Conservation (phyloP, 2,329 filamentous ascomycete genomes). For the Sarocladiaceae sp. region DNA sequence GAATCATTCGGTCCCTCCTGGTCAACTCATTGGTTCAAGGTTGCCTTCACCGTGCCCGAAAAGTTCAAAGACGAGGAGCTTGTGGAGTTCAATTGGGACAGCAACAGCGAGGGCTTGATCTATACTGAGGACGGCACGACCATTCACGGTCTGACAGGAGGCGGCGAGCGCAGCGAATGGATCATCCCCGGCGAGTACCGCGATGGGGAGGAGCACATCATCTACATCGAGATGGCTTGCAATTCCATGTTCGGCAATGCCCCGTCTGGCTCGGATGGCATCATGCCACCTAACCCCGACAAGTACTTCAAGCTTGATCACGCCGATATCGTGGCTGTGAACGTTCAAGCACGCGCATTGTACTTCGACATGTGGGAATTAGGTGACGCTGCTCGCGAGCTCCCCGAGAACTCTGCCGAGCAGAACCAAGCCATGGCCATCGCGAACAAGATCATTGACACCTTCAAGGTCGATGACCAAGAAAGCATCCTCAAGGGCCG, state of each 20-base stretch:
- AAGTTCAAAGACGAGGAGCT: conserved; percentile 68
- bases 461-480: conserved; percentile 74
- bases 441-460: conserved; percentile 82
- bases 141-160: conserved; percentile 85
- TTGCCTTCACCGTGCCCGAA: conserved; percentile 69
- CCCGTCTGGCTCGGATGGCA: conserved; percentile 66
- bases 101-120: conserved; percentile 87
- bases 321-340: conserved; percentile 84
- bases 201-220: conserved; percentile 77
- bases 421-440: conserved; percentile 79
- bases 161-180: conserved; percentile 86
- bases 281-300: conserved; percentile 84
- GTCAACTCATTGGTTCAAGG: conserved; percentile 96
- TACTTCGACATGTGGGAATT: conserved; percentile 96
- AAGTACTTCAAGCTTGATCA: conserved; percentile 68
- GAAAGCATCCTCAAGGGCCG: conserved; percentile 74
- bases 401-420: conserved; percentile 81
- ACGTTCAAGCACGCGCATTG: conserved; percentile 74
- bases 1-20: conserved; percentile 86
- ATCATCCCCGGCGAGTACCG: conserved; percentile 75
- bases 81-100: conserved; percentile 96
- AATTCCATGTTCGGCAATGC: conserved; percentile 98
- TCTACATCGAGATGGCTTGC: conserved; percentile 98
- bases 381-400: conserved; percentile 83
- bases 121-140: conserved; percentile 89